phyloP scores from a whole-genome alignment of 192 early-diverging fungal genomes.

The Coemansia sp. region DNA sequence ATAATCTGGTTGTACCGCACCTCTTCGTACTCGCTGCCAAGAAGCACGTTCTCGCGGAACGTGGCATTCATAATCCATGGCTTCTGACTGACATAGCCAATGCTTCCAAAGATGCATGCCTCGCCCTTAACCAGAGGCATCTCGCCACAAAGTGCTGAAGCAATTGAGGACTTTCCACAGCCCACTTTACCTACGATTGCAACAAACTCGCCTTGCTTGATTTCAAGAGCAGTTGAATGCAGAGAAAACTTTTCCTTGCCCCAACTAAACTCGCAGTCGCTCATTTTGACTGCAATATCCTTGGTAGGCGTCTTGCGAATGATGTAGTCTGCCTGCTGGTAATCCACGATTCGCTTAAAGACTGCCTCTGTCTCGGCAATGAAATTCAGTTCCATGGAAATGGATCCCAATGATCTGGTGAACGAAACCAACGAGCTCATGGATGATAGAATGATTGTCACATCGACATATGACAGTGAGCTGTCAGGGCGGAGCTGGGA shows the following conservation, averaged over 20 bases:
- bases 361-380: slow-evolving; percentile 3
- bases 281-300: slow-evolving; percentile 7
- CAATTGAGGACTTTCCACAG: slow-evolving; percentile 61
- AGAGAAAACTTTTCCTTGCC: slow-evolving; percentile 22
- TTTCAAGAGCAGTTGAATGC: slow-evolving; percentile 1
- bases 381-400: neutral
- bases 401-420: neutral
- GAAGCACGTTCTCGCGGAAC: slow-evolving; percentile 46
- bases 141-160: slow-evolving; percentile 67
- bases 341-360: neutral
- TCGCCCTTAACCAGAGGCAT: slow-evolving; percentile 74
- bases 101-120: slow-evolving; percentile 67
- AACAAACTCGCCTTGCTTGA: slow-evolving; percentile 33
- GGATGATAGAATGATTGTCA: slow-evolving; percentile 13
- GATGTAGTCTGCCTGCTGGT: slow-evolving; percentile 1
- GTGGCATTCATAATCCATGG: slow-evolving; percentile 52
- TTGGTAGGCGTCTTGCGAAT: neutral
- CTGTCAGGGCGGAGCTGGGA: slow-evolving; percentile 41
- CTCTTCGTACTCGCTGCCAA: slow-evolving; percentile 27
- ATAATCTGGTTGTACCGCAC: slow-evolving; percentile 26
- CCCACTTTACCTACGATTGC: slow-evolving; percentile 62
- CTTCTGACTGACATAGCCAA: slow-evolving; percentile 45
- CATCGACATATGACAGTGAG: slow-evolving; percentile 20
- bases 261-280: slow-evolving; percentile 26
- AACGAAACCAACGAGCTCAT: slow-evolving; percentile 12